A percentile compares a stretch with the other conserved stretches of the same genome.
These are phyloP conservation scores for Micractinium sp. DNA, from an alignment of 139 green algal species.

Conservation along the genomic window DNA sequence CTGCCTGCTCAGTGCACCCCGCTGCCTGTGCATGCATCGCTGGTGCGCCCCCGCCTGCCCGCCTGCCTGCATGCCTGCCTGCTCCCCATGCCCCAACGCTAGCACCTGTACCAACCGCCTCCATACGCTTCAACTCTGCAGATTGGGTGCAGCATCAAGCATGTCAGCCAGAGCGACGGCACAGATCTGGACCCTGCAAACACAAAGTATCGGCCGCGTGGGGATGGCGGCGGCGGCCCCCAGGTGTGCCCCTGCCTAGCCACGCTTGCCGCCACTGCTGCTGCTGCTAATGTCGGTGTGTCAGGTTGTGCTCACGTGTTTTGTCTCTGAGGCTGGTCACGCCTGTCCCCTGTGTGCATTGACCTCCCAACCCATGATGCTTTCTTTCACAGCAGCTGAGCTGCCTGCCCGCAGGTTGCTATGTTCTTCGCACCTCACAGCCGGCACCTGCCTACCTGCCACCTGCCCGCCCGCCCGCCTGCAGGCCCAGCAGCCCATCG, in stretches of 20 bases:
- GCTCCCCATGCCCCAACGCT: not conserved
- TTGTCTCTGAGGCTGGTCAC: no score
- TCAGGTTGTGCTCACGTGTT: no score
- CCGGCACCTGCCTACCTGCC: not conserved
- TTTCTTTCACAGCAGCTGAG: no score
- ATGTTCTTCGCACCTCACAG: not conserved
- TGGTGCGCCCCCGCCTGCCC: not conserved
- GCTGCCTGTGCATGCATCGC: not conserved
- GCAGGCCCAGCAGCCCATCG: conserved; percentile 33
- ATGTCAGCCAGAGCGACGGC: conserved; percentile 64
- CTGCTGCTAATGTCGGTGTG: not conserved
- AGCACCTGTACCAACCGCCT: not conserved
- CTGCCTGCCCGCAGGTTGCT: not conserved
- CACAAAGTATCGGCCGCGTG: conserved; percentile 33
- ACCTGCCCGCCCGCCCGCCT: not conserved
- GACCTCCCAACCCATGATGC: not conserved
- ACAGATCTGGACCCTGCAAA: conserved; percentile 55
- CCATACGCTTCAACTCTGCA: not conserved
- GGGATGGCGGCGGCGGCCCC: conserved; percentile 22
- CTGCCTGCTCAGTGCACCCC: no score
- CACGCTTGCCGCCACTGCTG: not conserved
- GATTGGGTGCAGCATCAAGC: conserved; percentile 57
- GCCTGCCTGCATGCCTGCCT: not conserved
- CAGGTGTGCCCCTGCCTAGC: not conserved
- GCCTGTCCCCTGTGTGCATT: not conserved